Base-by-base conservation (phyloP, 108 stramenopile species). In the Nitzschia sp. region DNA sequence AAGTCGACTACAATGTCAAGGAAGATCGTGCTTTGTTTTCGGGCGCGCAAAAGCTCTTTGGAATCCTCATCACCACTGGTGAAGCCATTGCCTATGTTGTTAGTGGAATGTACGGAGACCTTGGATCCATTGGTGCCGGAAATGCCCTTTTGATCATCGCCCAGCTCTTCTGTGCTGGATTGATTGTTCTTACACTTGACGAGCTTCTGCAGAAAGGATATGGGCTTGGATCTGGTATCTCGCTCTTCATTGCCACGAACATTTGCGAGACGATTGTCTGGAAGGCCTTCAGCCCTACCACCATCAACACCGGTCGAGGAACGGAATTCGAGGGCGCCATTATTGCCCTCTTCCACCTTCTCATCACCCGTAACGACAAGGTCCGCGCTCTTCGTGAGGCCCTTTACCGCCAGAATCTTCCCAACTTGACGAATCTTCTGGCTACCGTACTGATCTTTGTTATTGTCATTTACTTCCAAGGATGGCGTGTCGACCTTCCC, bases 321-420 rank as follows among this genome's bases (percentile, higher is more conserved):
- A 98, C 99, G 27, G 97, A 99, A 85, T 98, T 99, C 76, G 97
- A 99, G 78, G 99, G 99, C 26, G 99, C 99, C 66, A 86, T 99
- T 68, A 96, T 99, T 71, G 98, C 99, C 8, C 79, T 98, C 46
- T 96, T 98, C 85, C 99, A 99, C 79, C 83, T 98, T 8, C 68
- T 98, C 68, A 93, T 98, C 71, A 98, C 97, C 29, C 82, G 97
- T 11, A 83, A 67, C 69, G 85, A 99, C 84, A 99, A 99, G 89
- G 79, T 96, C 62, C 84, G 84, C 28, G 99, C 99, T 5, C 81
- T 99, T 68, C 77, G 80, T 67, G 98, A 98, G 77, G 99, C 98
- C 9, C 76, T 99, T 32, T 97, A 92, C 81, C 95, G 99, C 69
- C 94, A 95, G 70, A 98, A 97, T 78, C 81, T 98, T 46, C 99